A percentile compares a stretch with the other conserved stretches of the same genome.
phyloP scores from a whole-genome alignment of 805 yeast genomes.

The Myxozyma geophila region DNA sequence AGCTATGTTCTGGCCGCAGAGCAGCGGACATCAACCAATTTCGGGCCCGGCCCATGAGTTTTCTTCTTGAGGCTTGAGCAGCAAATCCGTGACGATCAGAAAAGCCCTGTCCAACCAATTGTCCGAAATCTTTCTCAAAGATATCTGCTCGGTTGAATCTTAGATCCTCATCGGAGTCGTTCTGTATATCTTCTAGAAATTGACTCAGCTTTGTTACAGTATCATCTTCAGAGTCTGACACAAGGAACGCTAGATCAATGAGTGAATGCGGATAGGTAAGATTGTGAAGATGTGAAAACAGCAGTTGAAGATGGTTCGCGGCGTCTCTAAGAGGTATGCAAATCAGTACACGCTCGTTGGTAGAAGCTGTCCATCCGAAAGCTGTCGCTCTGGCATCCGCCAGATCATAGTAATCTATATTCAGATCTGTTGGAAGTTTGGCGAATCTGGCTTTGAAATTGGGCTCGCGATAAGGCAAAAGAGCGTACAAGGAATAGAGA shows the following conservation, averaged over 20 bases:
- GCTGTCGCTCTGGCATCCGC: conserved; percentile 20
- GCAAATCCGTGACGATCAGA: conserved; percentile 93
- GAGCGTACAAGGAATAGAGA: neutral
- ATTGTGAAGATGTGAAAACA: conserved; percentile 77
- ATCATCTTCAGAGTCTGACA: conserved; percentile 84
- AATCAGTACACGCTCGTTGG: conserved; percentile 78
- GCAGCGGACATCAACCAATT: conserved; percentile 92
- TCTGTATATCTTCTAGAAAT: conserved; percentile 62
- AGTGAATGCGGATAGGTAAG: conserved; percentile 69
- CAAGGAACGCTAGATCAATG: conserved; percentile 78
- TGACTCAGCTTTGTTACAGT: conserved; percentile 68
- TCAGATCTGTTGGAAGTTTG: neutral
- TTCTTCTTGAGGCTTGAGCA: conserved; percentile 94
- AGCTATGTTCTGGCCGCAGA: conserved; percentile 86
- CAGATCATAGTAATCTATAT: conserved; percentile 20
- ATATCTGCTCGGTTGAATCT: conserved; percentile 83
- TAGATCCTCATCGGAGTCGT: conserved; percentile 52
- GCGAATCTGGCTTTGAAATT: neutral
- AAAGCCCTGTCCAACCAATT: conserved; percentile 88
- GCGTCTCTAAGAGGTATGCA: conserved; percentile 94
- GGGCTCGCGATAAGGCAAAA: conserved; percentile 8
- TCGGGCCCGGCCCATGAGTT: conserved; percentile 93
- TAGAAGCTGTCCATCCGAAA: conserved; percentile 65
- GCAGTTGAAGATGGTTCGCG: conserved; percentile 84
- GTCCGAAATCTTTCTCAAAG: conserved; percentile 91